phyloP scores from a whole-genome alignment of 75 land plant genomes.

The Cryptomeria japonica region DNA sequence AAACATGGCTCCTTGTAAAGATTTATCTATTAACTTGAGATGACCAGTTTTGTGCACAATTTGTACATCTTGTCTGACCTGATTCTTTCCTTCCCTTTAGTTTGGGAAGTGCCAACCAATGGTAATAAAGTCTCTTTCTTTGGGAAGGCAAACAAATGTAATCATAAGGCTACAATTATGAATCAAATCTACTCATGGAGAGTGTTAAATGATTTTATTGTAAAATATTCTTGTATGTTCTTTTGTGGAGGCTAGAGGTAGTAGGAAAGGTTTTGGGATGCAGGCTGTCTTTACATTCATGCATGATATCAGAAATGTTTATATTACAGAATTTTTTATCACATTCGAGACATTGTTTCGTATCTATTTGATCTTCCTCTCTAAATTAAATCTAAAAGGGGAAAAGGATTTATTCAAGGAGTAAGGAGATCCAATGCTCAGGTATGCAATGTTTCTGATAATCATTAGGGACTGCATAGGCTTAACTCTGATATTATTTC shows the following conservation, averaged over 20 bases:
- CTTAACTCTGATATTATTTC: background rate
- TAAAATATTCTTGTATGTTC: background rate
- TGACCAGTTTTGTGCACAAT: constrained; percentile 2
- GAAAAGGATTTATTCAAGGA: background rate
- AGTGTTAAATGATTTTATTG: background rate
- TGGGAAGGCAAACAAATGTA: background rate
- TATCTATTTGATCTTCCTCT: background rate
- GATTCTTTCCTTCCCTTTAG: constrained; percentile 10
- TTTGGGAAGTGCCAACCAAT: constrained; percentile 1
- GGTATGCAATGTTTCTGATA: background rate
- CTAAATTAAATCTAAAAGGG: no score
- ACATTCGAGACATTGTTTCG: background rate
- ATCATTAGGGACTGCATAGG: background rate
- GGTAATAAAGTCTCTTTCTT: background rate
- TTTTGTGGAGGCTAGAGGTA: background rate
- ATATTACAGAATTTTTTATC: background rate
- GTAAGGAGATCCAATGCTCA: background rate
- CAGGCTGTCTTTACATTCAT: background rate
- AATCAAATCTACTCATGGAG: background rate
- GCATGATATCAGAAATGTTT: background rate
- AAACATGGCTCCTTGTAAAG: background rate
- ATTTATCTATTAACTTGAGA: background rate
- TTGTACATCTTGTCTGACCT: background rate
- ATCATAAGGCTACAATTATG: background rate
- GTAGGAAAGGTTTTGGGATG: background rate